Evolutionary conservation across 768 basidiomycete species (phyloP), one percentile per base, ranked within the genome.

Genomic region (Galerina sulciceps): DNA sequence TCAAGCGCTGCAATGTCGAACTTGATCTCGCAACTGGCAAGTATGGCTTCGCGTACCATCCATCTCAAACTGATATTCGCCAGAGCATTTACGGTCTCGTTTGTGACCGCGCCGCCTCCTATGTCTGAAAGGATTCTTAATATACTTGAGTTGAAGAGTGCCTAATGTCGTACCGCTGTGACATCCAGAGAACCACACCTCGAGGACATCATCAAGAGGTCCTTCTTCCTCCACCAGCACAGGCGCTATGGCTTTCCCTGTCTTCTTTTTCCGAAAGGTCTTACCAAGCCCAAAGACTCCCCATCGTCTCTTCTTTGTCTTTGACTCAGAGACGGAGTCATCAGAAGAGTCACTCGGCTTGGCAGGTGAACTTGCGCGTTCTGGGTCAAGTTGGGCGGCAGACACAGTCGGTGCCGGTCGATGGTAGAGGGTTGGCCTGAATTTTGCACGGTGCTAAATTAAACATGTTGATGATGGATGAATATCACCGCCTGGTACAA

Each of bases 101-200:
- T 81, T 2, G 65, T 44, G 2, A 83, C 82, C 8, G 76, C 71
- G 15, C 88, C 87, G 13, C 91, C 91, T 18, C 91, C 91, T 17
- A 93, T 76, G 67, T 92, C 90, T 90, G 54, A 20, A 41, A 38
- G 44, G 51, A 5, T 38, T n/a, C 37, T 36, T 20, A 47, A 48
- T 23, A 26, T 20, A 26, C 31, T 44, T 42, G 41, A 23, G 23
- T 36, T 44, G 43, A 53, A 6, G n/a, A 53, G 37, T 26, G 41
- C 34, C 57, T 10, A 14, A 11, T 36, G 40, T 71, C 85, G 55
- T 58, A 91, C 90, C 90, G 42, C 73, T 68, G 64, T 93, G 91
- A 60, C 85, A 84, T 1, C 91, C 91, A 6, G 84, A 65, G 64
- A 94, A 94, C 90, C 90, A 94, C 2, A 93, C 90, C 68, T 94